Evolutionary conservation across 495 filamentous ascomycete genomes (phyloP), one percentile per base, ranked within the genome.

Genomic region (Penicillium paradoxum): DNA sequence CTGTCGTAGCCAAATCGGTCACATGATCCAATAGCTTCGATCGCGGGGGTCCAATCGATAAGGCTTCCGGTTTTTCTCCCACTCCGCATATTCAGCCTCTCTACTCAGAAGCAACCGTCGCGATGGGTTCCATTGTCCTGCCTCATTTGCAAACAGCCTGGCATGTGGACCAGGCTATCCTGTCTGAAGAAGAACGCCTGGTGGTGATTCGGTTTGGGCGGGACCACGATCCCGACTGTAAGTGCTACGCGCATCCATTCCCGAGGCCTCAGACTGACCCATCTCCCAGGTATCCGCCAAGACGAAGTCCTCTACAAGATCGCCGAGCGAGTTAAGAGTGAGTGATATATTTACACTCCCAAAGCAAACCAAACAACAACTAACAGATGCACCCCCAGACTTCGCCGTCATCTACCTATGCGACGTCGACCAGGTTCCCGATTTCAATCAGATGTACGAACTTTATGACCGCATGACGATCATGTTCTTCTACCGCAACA

Each of bases 401-500:
- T 75, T 76, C 49, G 91, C 91, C 24, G 92, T 92, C 57, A 87
- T 98, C 64, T 96, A 97, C 73, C 83, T 98, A 48, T 97, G 95
- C 80, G 95, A 97, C 70, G 82, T 96, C 54, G 92, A 97, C 62
- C 81, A 93, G 67, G 91, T 96, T 2, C 90, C 91, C 17, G 93
- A 98, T 67, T 98, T 98, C 79, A 98, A 95, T 67, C 83, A 87
- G 59, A 98, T 97, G 95, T 93, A 75, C 55, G 87, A 89, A 64
- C 74, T 89, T 0, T 89, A 87, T 66, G 85, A 87, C 58, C 77
- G 80, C 32, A 82, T 83, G 73, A 84, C 83, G 6, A 80, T 87
- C 53, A 87, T 87, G 81, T 96, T 93, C 79, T 98, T 97, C 79
- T 98, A 91, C 73, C 82, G 93, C 42, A 97, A 97, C 68, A 97